Base-by-base conservation (phyloP, 106 monocot genomes). In the Gastrodia elata region DNA sequence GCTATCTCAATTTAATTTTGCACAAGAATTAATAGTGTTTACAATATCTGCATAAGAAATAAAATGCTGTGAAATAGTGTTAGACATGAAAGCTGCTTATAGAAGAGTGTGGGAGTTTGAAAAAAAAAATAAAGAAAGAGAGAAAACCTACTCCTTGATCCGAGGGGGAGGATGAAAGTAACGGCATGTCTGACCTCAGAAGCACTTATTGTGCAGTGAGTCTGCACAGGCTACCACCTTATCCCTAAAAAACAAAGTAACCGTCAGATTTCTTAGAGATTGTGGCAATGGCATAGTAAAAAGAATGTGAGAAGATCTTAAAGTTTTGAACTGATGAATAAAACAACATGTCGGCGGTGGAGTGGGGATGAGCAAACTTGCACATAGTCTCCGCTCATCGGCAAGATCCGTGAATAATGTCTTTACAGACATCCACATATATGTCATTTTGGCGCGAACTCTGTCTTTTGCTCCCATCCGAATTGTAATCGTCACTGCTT, bases 351-450 rank as follows among this genome's bases (percentile, higher is more conserved):
- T 68, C 2, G 64, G 74, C 74, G 40, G 74, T 13, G 46, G 68
- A 65, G 69, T 77, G n/a, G 78, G 82, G 74, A 48, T 82, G 82
- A 26, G 82, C 82, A 58, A 78, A 82, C 67, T 64, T 82, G 82
- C 82, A 82, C 24, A 74, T 67, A 41, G 59, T 36, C 30, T 52
- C 48, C 38, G 77, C n/a, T 20, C 77, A 74, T 0, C 58, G 27
- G 58, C 82, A 82, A 22, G 9, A 14, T 13, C 65, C 33, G 32
- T 22, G 52, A 5, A 52, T 52, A 22, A 52, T n/a, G 20, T 52
- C 52, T 22, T 52, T 52, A 52, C 52, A 52, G 52, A 52, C 52
- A 18, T 52, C 52, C 22, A 52, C 52, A n/a, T 18, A 22, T 22
- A 52, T 18, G 52, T 52, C n/a, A 7, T n/a, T n/a, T n/a, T 52